A percentile compares a stretch with the other conserved stretches of the same genome.
phyloP scores from a whole-genome alignment of 2,329 filamentous ascomycete species.

The Amauroascus verrucosus region DNA sequence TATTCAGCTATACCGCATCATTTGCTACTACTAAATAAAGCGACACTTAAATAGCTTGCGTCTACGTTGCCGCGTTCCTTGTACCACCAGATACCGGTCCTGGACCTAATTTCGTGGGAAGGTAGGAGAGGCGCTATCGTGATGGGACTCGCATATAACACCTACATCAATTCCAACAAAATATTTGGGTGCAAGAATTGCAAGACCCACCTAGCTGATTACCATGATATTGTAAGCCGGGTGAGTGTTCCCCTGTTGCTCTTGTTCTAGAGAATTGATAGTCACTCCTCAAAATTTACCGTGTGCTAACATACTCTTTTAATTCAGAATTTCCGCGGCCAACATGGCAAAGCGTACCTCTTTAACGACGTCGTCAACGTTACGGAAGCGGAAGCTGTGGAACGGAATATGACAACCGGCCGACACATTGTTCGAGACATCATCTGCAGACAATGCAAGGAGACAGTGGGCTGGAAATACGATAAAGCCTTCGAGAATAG shows the following conservation, averaged over 20 bases:
- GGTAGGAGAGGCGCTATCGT: conserved; percentile 11
- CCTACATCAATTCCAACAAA: conserved; percentile 73
- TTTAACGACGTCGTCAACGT: conserved; percentile 94
- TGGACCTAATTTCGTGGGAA: conserved; percentile 4
- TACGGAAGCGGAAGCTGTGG: conserved; percentile 65
- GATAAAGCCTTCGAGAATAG: conserved; percentile 86
- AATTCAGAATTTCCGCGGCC: conserved; percentile 84
- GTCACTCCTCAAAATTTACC: neutral
- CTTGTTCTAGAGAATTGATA: neutral
- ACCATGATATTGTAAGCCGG: conserved; percentile 89
- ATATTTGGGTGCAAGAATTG: conserved; percentile 91
- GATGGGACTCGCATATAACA: conserved; percentile 88
- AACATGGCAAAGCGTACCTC: conserved; percentile 95
- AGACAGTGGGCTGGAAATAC: conserved; percentile 96
- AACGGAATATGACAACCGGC: conserved; percentile 97
- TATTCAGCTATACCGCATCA: neutral
- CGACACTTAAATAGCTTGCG: neutral
- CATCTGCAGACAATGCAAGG: conserved; percentile 77
- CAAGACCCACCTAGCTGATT: conserved; percentile 90
- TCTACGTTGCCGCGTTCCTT: neutral
- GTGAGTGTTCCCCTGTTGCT: conserved; percentile 40
- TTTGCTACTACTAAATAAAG: conserved; percentile 8
- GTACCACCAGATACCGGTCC: neutral
- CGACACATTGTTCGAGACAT: conserved; percentile 92
- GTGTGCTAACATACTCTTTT: conserved; percentile 1